These are phyloP conservation scores for Chalara sp. DNA, from an alignment of 2,329 filamentous ascomycete species.

Conservation along the genomic window DNA sequence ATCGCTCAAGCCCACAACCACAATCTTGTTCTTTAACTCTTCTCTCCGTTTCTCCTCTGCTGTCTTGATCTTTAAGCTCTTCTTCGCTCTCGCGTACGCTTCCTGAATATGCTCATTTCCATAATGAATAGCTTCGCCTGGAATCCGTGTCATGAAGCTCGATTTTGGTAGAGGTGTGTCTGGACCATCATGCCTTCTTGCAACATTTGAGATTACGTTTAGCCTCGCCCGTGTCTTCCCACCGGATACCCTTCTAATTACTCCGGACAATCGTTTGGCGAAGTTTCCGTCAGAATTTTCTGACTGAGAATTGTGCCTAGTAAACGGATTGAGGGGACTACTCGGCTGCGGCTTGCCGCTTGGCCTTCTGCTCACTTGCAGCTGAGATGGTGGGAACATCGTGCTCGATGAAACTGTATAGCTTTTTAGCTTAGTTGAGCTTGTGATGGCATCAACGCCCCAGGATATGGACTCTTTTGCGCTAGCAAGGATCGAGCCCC, in stretches of 20 bases:
- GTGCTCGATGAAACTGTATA: background rate
- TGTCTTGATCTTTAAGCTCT: slow-evolving; percentile 9
- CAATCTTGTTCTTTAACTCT: slow-evolving; percentile 20
- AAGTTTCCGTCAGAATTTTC: background rate
- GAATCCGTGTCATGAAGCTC: background rate
- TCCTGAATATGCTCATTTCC: slow-evolving; percentile 12
- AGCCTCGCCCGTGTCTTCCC: background rate
- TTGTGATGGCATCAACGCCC: slow-evolving; percentile 1
- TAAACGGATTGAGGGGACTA: slow-evolving; percentile 14
- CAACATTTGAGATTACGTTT: background rate
- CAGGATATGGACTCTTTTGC: slow-evolving; percentile 1
- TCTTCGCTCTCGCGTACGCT: slow-evolving; percentile 13
- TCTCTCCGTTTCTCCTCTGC: slow-evolving; percentile 15
- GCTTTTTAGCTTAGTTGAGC: background rate
- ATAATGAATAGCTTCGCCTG: background rate
- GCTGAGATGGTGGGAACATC: background rate
- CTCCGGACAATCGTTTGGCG: slow-evolving; percentile 8
- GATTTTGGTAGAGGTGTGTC: background rate
- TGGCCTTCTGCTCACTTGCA: slow-evolving; percentile 3
- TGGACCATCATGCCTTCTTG: background rate
- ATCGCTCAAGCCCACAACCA: slow-evolving; percentile 18
- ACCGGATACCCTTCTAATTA: slow-evolving; percentile 9
- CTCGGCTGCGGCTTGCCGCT: slow-evolving; percentile 12
- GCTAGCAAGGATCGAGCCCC: background rate
- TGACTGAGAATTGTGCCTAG: slow-evolving; percentile 1